A percentile compares a stretch with the other conserved stretches of the same genome.
Conservation (phyloP, 169 alveolate genomes). For the Plasmodium cynomolgi region DNA sequence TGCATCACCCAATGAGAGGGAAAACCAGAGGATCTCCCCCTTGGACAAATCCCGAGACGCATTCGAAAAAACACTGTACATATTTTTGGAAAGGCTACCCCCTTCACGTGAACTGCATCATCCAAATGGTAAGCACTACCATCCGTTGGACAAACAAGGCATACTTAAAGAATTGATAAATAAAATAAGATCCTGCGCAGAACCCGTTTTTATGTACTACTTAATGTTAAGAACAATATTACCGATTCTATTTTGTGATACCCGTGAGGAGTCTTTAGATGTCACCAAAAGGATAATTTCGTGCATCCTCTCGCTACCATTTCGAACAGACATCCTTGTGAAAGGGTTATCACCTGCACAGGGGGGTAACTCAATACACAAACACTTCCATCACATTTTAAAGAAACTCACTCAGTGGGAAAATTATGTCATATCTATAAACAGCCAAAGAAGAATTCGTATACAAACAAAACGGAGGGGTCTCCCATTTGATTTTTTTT, state of each 20-base stretch:
- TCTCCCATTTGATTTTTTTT: conserved; percentile 22
- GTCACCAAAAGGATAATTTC: conserved; percentile 6
- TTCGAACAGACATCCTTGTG: not conserved
- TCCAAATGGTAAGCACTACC: not conserved
- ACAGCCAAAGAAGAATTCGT: conserved; percentile 63
- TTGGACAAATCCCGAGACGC: conserved; percentile 12
- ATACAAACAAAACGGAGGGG: conserved; percentile 26
- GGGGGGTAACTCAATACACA: not conserved
- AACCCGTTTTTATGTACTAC: conserved; percentile 33
- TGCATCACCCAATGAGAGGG: not conserved
- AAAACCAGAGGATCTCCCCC: not conserved
- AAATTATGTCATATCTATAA: conserved; percentile 43
- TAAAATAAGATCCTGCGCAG: not conserved
- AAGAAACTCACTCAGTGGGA: conserved; percentile 43
- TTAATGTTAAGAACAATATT: conserved; percentile 26
- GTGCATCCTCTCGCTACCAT: conserved; percentile 8
- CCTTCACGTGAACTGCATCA: not conserved
- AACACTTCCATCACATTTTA: not conserved
- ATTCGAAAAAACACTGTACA: conserved; percentile 44
- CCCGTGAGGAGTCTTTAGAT: conserved; percentile 1
- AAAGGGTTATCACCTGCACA: not conserved
- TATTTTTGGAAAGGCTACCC: conserved; percentile 1
- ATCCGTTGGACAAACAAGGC: not conserved
- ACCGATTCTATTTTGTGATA: conserved; percentile 9
- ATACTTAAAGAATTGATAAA: not conserved